Evolutionary conservation across 1,284 basidiomycete genomes (phyloP).

Genomic region (Trichosporon sp.): DNA sequence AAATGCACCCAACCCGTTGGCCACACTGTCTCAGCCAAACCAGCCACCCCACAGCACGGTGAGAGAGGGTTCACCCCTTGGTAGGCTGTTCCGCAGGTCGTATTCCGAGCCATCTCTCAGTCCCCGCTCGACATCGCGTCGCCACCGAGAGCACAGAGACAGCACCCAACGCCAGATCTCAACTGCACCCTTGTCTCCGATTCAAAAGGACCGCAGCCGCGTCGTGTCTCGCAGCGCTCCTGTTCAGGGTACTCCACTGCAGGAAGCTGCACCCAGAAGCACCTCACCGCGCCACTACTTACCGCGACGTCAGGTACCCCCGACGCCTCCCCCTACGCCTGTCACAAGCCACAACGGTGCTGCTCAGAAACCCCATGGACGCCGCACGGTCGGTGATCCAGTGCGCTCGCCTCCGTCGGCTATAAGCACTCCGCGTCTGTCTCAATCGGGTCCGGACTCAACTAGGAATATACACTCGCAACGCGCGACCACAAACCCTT

Average conservation of each 20-base stretch:
- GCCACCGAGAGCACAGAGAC: not conserved
- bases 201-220: not conserved
- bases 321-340: no score
- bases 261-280: not conserved
- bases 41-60: not conserved
- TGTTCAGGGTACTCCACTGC: no score
- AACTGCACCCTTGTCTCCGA: not conserved
- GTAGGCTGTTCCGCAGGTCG: not conserved
- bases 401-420: no score
- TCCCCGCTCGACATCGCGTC: not conserved
- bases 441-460: not conserved
- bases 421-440: no score
- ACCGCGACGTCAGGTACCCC: no score
- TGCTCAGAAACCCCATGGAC: no score
- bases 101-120: not conserved
- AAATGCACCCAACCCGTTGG: not conserved
- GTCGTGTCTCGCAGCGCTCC: not conserved
- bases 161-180: not conserved
- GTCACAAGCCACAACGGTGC: no score
- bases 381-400: no score
- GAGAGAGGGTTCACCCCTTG: not conserved
- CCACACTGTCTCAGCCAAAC: not conserved
- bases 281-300: not conserved
- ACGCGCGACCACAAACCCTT: no score
- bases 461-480: no score